Conservation (phyloP, 106 monocot genomes). For the Phalaenopsis equestris region DNA sequence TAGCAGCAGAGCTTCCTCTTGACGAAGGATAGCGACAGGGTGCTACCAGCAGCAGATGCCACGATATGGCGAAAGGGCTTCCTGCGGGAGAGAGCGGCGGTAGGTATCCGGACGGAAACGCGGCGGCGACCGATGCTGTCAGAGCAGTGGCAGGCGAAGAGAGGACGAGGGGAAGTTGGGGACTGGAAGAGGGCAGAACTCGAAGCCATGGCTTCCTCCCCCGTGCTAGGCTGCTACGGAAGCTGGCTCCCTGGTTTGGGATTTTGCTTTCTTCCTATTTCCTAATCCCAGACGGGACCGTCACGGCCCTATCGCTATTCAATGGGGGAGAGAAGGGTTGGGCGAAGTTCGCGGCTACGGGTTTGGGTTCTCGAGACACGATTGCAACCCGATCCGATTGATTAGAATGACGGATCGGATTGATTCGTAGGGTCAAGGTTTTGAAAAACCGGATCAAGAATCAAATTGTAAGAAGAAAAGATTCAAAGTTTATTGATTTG, state of each 20-base stretch:
- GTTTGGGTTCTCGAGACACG: neutral
- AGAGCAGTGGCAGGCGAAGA: neutral
- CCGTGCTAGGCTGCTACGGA: neutral
- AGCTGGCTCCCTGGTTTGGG: neutral
- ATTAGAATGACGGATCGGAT: no score
- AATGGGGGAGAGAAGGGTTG: neutral
- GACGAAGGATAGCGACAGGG: neutral
- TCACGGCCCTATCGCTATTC: neutral
- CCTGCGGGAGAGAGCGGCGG: neutral
- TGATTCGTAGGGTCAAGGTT: no score
- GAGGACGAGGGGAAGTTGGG: neutral
- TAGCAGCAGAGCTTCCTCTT: neutral
- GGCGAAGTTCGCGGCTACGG: neutral
- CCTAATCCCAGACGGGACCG: no score
- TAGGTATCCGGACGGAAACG: neutral
- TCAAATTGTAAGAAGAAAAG: no score
- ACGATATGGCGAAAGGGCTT: neutral
- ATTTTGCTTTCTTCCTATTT: neutral
- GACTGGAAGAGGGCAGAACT: neutral
- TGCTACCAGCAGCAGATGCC: neutral
- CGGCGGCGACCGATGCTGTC: neutral
- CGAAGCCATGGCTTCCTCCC: conserved; percentile 6
- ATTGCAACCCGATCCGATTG: no score
- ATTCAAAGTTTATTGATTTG: no score
- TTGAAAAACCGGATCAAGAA: no score